Conservation (phyloP, 2,329 filamentous ascomycete genomes). For the Botryosphaeria dothidea region DNA sequence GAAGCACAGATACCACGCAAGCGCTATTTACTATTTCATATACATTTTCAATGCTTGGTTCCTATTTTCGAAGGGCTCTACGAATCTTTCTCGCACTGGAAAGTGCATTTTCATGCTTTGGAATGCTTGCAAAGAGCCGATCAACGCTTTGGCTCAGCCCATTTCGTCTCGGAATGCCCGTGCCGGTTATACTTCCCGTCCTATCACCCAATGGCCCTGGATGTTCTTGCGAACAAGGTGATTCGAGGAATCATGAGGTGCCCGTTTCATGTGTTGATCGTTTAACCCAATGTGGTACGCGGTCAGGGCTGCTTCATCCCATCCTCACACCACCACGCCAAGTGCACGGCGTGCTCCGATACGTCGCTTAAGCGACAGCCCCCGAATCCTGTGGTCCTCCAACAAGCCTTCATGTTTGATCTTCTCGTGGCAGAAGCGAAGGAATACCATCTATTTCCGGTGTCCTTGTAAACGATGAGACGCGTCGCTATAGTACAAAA, state of each 20-base stretch:
- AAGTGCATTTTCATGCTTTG: background rate
- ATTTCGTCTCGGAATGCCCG: background rate
- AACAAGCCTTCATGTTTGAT: constrained; percentile 1
- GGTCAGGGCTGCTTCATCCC: constrained; percentile 8
- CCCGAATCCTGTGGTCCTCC: background rate
- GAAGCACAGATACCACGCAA: background rate
- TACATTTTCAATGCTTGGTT: background rate
- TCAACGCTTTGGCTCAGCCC: background rate
- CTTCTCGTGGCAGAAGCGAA: constrained; percentile 2
- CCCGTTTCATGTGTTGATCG: constrained; percentile 4
- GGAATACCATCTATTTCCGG: background rate
- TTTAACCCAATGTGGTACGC: background rate
- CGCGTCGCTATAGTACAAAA: background rate
- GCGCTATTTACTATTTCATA: background rate
- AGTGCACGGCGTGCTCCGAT: background rate
- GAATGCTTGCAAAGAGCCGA: background rate
- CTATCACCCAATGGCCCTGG: background rate
- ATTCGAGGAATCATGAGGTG: background rate
- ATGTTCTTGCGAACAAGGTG: background rate
- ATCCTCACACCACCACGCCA: constrained; percentile 13
- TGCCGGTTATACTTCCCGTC: background rate
- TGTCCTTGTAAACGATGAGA: background rate
- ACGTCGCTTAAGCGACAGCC: background rate
- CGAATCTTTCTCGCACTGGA: background rate
- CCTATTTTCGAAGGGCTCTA: background rate